Base-by-base conservation (phyloP, 106 monocot species). In the Phalaenopsis aphrodite region DNA sequence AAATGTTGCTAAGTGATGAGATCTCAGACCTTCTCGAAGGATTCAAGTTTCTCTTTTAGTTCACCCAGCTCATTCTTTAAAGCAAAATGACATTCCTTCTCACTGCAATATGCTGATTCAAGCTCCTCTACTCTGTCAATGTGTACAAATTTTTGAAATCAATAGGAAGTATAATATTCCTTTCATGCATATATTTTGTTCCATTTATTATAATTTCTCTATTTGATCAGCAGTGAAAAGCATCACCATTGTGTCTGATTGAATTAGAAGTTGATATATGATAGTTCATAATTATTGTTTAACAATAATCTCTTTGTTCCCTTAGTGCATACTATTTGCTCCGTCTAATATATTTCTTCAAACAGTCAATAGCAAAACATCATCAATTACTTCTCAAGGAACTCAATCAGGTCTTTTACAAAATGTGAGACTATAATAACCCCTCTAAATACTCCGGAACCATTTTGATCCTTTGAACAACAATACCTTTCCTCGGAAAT, bases 111-210 rank as follows among this genome's bases (percentile, higher is more conserved):
- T 57, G 84, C 78, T 39, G 84, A 88, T 87, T 93, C 82, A 80
- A 93, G 84, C 79, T 91, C 91, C 72, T 80, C 87, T 76, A 90
- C 49, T 81, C 98, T 99, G 89, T 24, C 64, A 88, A 30, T 75
- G 30, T 49, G 12, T 78, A 49, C 19, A 61, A 6, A 61, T 61
- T 61, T 30, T 61, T 69, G 69, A 74, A 74, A 74, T 5, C 42
- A 12, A 74, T 19, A 19, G 43, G 41, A 42, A 19, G 14, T 18
- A 45, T 15, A 52, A 75, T n/a, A 75, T 75, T 42, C 42, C 8
- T 19, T 43, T 19, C 74, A 75, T 43, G 16, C 43, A 41, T 38
- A 14, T 41, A 41, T 30, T 41, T 67, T 67, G 67, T 67, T 24
- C 23, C 0, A 67, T 67, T 67, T 4, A 1, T 65, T 65, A 65